Base-by-base conservation (phyloP, 2,329 filamentous ascomycete genomes). In the Colletotrichum paranaense region DNA sequence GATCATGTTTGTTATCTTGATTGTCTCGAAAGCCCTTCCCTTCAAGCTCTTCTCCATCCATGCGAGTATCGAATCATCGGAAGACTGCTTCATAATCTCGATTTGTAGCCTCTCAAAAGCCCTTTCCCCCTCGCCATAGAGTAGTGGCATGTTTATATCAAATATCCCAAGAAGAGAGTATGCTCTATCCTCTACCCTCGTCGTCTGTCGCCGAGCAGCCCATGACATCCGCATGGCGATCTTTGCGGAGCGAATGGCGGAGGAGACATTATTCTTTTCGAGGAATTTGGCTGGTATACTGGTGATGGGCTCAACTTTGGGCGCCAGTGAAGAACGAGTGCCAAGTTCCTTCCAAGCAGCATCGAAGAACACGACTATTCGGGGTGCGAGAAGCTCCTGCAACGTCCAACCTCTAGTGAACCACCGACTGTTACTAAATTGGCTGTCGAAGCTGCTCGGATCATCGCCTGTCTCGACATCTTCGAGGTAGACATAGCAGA, bases 81-180 rank as follows among this genome's bases (percentile, higher is more conserved):
- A 22, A 1, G 67, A 67, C 1, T 62, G 11, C 4, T 64, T 67
- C 4, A 77, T 53, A 22, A 80, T 78, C 32, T 80, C 77, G 5
- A 78, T 73, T 26, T 80, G 78, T 0, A 81, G 63, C 9, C 79
- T 68, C 14, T 68, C 26, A 35, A 80, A 81, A 4, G 78, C 77
- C 35, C 64, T 58, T 1, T 55, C 55, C 1, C 78, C 77, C 46
- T 82, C 80, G 9, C 79, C 79, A 46, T 81, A 81, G 1, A 80
- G 64, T 11, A 81, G 69, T 1, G 78, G 76, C 76, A 82, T 79
- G 19, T 74, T 76, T 0, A 82, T 68, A 6, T 73, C 76, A 11
- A 82, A 80, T 5, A 81, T 66, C 0, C 80, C 81, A 2, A 82
- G 67, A 0, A 82, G 66, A 8, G 75, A 79, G 55, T 81, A 81